Conservation (phyloP, 176 grass and related monocot genomes). For the Thinopyrum elongatum region DNA sequence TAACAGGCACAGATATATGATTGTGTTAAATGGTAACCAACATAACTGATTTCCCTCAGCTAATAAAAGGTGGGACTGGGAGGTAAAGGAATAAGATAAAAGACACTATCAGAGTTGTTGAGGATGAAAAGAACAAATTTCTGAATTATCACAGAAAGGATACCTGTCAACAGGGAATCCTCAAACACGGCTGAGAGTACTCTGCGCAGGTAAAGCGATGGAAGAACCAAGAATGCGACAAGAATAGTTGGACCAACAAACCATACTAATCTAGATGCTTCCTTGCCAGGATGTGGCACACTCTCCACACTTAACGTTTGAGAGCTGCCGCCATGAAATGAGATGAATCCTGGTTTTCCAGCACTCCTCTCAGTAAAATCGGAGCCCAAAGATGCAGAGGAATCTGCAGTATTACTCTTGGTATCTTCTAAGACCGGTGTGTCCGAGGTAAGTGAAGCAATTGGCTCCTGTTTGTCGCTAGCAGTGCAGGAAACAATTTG, state of each 20-base stretch:
- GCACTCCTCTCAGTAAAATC: constrained; percentile 38
- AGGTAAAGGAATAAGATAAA: background rate
- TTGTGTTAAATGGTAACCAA: background rate
- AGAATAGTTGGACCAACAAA: constrained; percentile 88
- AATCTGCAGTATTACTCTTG: constrained; percentile 16
- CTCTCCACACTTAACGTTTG: constrained; percentile 33
- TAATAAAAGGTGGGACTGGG: constrained; percentile 12
- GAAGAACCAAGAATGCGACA: constrained; percentile 85
- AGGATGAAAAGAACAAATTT: background rate
- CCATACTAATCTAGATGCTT: constrained; percentile 66
- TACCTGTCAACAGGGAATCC: constrained; percentile 97
- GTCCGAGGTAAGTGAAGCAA: constrained; percentile 17
- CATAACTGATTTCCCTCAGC: background rate
- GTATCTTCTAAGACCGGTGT: constrained; percentile 20
- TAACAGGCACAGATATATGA: background rate
- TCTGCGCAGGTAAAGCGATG: constrained; percentile 86
- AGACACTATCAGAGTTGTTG: background rate
- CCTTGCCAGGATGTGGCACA: constrained; percentile 51
- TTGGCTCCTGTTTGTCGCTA: constrained; percentile 39
- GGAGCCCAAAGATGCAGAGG: constrained; percentile 16
- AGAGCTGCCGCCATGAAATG: constrained; percentile 48
- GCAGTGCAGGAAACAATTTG: constrained; percentile 39
- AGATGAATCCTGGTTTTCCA: constrained; percentile 87
- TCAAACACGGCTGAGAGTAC: constrained; percentile 85
- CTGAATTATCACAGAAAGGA: constrained; percentile 24